phyloP scores from a whole-genome alignment of 2,329 filamentous ascomycete genomes.

The Sporothrix curviconia region DNA sequence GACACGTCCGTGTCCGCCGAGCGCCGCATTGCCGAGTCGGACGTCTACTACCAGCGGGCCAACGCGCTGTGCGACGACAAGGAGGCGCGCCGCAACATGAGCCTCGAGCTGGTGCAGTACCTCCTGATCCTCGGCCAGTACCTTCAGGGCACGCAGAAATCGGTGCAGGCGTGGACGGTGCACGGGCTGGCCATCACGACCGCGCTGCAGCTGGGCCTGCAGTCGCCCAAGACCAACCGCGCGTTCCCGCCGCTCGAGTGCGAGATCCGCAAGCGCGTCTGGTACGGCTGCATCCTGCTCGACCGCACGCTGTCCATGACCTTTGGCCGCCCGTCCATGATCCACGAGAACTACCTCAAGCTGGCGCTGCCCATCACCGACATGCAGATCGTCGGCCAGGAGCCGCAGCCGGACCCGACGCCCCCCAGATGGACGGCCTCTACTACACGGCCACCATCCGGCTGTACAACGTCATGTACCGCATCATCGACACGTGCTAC shows the following conservation, averaged over 20 bases:
- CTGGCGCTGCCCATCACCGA: constrained; percentile 29
- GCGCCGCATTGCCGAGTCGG: constrained; percentile 33
- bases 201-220: constrained; percentile 45
- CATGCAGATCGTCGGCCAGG: constrained; percentile 2
- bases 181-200: constrained; percentile 47
- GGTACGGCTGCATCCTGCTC: constrained; percentile 43
- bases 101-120: constrained; percentile 41
- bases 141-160: constrained; percentile 47
- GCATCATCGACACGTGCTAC: constrained; percentile 36
- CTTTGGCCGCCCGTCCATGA: constrained; percentile 41
- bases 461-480: constrained; percentile 30
- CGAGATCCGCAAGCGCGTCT: constrained; percentile 42
- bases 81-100: constrained; percentile 35
- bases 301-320: constrained; percentile 44
- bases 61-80: constrained; percentile 34
- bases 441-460: constrained; percentile 33
- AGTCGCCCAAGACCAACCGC: constrained; percentile 34
- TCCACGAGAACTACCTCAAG: constrained; percentile 38
- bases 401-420: background rate
- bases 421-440: constrained; percentile 11
- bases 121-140: constrained; percentile 42
- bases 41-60: constrained; percentile 40
- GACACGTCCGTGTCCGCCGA: background rate
- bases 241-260: constrained; percentile 35
- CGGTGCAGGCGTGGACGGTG: constrained; percentile 46